A percentile compares a stretch with the other conserved stretches of the same genome.
These are phyloP conservation scores for Alternaria sp. DNA, from an alignment of 2,329 filamentous ascomycete genomes.

Conservation along the genomic window DNA sequence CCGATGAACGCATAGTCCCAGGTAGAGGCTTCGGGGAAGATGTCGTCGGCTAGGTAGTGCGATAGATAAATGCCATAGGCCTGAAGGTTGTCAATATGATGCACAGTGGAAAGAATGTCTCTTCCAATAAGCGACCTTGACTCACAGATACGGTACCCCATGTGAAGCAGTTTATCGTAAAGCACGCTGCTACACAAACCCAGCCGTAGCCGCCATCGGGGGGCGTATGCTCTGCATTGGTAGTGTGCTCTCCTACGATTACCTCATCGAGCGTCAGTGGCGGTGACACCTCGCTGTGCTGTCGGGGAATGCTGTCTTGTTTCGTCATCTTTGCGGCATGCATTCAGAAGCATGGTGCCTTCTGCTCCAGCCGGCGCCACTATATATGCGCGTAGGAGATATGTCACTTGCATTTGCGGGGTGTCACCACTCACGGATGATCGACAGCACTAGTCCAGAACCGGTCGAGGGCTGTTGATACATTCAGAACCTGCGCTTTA, in stretches of 20 bases:
- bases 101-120: background rate
- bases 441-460: background rate
- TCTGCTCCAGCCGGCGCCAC: background rate
- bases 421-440: background rate
- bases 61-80: slow-evolving; percentile 54
- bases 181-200: slow-evolving; percentile 21
- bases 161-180: slow-evolving; percentile 12
- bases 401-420: background rate
- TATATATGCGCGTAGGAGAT: background rate
- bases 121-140: background rate
- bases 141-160: slow-evolving; percentile 29
- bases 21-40: slow-evolving; percentile 43
- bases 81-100: background rate
- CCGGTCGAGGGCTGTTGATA: background rate
- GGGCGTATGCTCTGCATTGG: background rate
- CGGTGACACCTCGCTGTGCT: background rate
- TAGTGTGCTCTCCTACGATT: background rate
- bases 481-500: background rate
- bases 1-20: slow-evolving; percentile 52
- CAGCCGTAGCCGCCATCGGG: slow-evolving; percentile 28
- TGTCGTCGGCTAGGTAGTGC: slow-evolving; percentile 48
- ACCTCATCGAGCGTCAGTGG: background rate
- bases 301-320: background rate
- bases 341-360: background rate
- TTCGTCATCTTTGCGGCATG: background rate